These are phyloP conservation scores for Coemansia aciculifera DNA, from an alignment of 192 early-diverging fungal species.

Conservation along the genomic window DNA sequence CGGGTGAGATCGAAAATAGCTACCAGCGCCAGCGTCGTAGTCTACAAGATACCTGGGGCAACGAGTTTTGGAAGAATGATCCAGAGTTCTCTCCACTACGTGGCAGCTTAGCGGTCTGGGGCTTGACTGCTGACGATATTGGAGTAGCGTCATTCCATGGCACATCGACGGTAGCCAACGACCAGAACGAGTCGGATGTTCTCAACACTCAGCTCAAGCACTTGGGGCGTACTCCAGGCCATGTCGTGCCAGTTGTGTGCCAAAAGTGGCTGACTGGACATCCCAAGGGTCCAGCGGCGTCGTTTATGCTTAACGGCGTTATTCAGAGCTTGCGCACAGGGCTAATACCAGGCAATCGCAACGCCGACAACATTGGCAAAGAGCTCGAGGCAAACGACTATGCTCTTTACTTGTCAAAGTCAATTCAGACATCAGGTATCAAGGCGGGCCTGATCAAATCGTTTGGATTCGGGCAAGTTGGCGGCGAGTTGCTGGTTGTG, in stretches of 20 bases:
- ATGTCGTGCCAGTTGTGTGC: constrained; percentile 30
- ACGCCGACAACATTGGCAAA: constrained; percentile 53
- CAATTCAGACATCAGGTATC: constrained; percentile 89
- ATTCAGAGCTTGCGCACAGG: constrained; percentile 82
- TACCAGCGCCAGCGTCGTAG: too few species aligned
- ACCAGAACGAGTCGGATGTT: constrained; percentile 41
- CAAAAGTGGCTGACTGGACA: constrained; percentile 41
- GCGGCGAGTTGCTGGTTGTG: constrained; percentile 83
- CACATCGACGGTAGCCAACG: constrained; percentile 34
- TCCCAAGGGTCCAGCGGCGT: constrained; percentile 92
- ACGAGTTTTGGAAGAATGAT: constrained; percentile 84
- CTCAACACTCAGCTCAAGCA: constrained; percentile 32
- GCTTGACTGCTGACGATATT: constrained; percentile 30
- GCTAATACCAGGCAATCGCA: constrained; percentile 86
- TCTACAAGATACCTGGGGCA: constrained; percentile 56
- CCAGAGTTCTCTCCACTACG: too few species aligned
- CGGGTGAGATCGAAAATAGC: too few species aligned
- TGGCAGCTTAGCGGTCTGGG: constrained; percentile 70
- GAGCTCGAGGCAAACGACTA: constrained; percentile 79
- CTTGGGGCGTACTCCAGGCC: constrained; percentile 29
- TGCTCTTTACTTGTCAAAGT: constrained; percentile 80
- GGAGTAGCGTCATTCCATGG: constrained; percentile 34
- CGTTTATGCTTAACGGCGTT: constrained; percentile 94
- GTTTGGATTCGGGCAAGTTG: constrained; percentile 94
- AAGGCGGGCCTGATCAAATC: constrained; percentile 89